Evolutionary conservation across 768 basidiomycete genomes (phyloP), one percentile per base, ranked within the genome.

Genomic region (Trametes punicea): DNA sequence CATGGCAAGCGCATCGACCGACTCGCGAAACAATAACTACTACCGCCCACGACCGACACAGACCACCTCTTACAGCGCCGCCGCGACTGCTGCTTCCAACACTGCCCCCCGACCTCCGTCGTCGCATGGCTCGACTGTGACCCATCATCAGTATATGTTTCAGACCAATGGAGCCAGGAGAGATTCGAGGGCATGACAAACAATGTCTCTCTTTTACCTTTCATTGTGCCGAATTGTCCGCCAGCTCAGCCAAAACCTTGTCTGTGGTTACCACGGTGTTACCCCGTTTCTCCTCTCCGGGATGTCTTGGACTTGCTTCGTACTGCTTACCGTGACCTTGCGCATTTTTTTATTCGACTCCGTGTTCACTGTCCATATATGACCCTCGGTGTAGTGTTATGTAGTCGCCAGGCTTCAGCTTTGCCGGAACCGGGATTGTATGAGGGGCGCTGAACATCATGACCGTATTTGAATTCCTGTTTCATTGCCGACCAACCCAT

Each of bases 1-100:
- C 3, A 73, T 86, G 20, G 60, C 77, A 3, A 62, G 73, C n/a
- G 62, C 75, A 0, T 62, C 69, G 10, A 47, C 67, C 1, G 66
- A 66, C 33, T 75, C 74, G 33, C 69, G 77, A 21, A 13, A 72
- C 74, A 56, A 74, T 76, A 54, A n/a, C 57, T 86, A 85, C 66
- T 87, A 86, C 60, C 77, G 84, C 9, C 72, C 75, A 3, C 76
- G 79, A 36, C 73, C 77, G 38, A 69, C 63, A 7, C 57, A 59
- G 34, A 60, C 60, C 3, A 47, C 57, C 29, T 55, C 63, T 2
- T 64, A 61, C 36, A 55, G 61, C 10, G 55, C 60, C 16, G 57
- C 60, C 34, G 60, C 60, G 5, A 57, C 56, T 8, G 62, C 59
- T 6, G 55, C 61, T 6, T 39, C 54, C 3, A 56, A 29, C 1